phyloP scores from a whole-genome alignment of 176 grass and related monocot species.

The bread wheat (Triticum aestivum) region DNA sequence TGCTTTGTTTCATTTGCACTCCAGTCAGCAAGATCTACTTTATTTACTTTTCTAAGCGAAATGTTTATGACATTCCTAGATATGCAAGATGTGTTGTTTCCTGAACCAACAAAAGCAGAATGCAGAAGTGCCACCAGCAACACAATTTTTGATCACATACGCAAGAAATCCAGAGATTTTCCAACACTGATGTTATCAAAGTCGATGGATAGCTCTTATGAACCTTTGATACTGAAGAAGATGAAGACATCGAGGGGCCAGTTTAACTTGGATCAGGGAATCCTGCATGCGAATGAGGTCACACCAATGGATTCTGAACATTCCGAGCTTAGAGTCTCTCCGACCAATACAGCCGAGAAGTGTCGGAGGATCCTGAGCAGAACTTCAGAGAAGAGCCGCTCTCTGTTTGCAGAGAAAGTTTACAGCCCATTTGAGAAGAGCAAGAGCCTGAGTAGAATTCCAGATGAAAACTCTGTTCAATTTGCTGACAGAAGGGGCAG shows the following conservation, averaged over 20 bases:
- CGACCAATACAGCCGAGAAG: constrained; percentile 39
- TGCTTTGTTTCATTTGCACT: constrained; percentile 18
- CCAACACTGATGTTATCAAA: constrained; percentile 56
- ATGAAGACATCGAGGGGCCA: constrained; percentile 41
- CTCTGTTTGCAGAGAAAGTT: constrained; percentile 21
- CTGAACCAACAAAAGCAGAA: constrained; percentile 47
- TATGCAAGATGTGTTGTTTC: constrained; percentile 31
- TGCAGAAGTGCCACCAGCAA: constrained; percentile 37
- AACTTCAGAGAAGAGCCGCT: constrained; percentile 16
- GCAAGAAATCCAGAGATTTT: constrained; percentile 78
- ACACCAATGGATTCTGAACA: constrained; percentile 35
- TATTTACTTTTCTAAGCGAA: constrained; percentile 25
- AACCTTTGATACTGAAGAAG: constrained; percentile 66
- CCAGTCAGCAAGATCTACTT: neutral
- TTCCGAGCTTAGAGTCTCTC: constrained; percentile 30
- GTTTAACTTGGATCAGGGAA: constrained; percentile 34
- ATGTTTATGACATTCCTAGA: constrained; percentile 22
- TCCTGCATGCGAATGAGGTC: constrained; percentile 16
- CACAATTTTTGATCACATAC: constrained; percentile 84
- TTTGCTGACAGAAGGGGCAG: neutral
- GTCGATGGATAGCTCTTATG: constrained; percentile 69
- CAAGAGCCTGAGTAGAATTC: constrained; percentile 17
- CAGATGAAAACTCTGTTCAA: constrained; percentile 13
- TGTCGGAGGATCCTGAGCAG: constrained; percentile 22
- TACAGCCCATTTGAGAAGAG: constrained; percentile 33